Evolutionary conservation across 2,329 filamentous ascomycete genomes (phyloP).

Genomic region (Chaetomium globosum): DNA sequence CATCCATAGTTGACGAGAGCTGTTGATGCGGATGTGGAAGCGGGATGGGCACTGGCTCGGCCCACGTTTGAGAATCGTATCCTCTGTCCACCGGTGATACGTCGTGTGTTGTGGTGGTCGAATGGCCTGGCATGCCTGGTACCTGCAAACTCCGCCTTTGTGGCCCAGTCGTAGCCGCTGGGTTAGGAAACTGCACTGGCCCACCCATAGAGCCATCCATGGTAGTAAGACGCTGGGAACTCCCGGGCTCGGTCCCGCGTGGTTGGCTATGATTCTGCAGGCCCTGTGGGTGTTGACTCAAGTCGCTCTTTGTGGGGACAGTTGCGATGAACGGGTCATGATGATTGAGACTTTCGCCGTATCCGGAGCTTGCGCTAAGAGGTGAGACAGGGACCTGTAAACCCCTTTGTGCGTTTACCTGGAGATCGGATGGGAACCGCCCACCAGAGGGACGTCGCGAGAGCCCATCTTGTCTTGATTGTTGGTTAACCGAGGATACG

Average conservation of each 20-base stretch:
- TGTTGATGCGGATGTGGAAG: not conserved
- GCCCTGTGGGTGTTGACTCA: conserved; percentile 39
- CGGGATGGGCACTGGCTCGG: conserved; percentile 23
- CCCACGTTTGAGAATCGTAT: conserved; percentile 8
- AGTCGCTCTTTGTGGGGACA: conserved; percentile 51
- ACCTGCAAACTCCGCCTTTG: not conserved
- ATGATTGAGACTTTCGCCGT: conserved; percentile 52
- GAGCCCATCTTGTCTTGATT: conserved; percentile 53
- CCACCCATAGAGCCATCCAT: conserved; percentile 5
- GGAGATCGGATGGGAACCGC: conserved; percentile 92
- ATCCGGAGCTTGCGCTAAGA: conserved; percentile 77
- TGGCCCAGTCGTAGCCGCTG: not conserved
- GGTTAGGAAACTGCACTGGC: not conserved
- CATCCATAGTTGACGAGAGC: not conserved
- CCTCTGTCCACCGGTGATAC: not conserved
- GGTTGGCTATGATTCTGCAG: conserved; percentile 13
- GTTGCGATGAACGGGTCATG: conserved; percentile 61
- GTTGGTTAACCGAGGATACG: conserved; percentile 59
- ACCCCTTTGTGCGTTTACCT: conserved; percentile 75
- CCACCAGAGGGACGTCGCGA: conserved; percentile 83
- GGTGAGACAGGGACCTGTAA: conserved; percentile 78
- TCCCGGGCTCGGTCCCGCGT: conserved; percentile 1
- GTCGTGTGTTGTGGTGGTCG: not conserved
- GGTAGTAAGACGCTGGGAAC: conserved; percentile 4
- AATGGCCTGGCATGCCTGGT: not conserved